Evolutionary conservation across 306 rosid species (phyloP).

Genomic region (Astragalus glycyphyllos): DNA sequence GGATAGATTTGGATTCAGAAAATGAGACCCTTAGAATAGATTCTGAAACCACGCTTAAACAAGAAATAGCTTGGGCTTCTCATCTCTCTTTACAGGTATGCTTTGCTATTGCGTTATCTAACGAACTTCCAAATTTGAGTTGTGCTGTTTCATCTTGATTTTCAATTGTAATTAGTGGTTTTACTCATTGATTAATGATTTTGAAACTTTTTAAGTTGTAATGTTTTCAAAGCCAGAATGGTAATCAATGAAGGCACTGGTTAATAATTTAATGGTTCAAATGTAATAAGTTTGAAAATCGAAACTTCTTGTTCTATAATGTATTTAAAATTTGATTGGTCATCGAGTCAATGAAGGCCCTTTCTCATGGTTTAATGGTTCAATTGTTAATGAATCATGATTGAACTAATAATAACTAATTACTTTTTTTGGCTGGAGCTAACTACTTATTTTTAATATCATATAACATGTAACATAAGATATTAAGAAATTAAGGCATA

Average conservation of each 20-base stretch:
- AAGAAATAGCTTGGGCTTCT: slow-evolving; percentile 99
- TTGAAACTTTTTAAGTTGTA: background rate
- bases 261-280: background rate
- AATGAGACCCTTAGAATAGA: slow-evolving; percentile 72
- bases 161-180: background rate
- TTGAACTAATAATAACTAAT: background rate
- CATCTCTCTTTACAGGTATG: slow-evolving; percentile 96
- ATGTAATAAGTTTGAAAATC: background rate
- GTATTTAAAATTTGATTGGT: no score
- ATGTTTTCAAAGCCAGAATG: background rate
- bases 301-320: no score
- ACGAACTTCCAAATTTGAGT: slow-evolving; percentile 17
- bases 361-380: background rate
- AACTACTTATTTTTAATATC: no score
- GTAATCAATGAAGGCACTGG: background rate
- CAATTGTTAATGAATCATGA: background rate
- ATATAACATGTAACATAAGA: no score
- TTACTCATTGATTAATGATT: slow-evolving; percentile 7
- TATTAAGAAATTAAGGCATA: no score
- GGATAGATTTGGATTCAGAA: slow-evolving; percentile 95
- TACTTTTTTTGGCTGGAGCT: background rate
- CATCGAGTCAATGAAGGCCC: background rate
- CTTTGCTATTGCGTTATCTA: slow-evolving; percentile 36
- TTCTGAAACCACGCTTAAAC: slow-evolving; percentile 90
- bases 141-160: slow-evolving; percentile 20